A percentile compares a stretch with the other conserved stretches of the same genome.
Evolutionary conservation across 2,329 filamentous ascomycete genomes (phyloP).

Genomic region (Ascochyta clinopodiicola): DNA sequence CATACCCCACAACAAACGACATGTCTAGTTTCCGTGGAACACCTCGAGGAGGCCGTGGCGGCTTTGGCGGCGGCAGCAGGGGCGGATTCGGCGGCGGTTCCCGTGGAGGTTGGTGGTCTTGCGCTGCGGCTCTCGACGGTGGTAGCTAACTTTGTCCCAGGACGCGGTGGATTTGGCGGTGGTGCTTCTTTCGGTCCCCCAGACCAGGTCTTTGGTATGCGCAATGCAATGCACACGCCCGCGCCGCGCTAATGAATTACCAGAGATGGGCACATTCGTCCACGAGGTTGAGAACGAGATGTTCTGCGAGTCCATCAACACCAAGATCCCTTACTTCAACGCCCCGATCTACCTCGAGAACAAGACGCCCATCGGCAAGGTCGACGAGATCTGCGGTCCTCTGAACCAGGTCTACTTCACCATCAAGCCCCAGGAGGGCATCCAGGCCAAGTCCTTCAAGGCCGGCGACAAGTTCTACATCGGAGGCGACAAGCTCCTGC

Average conservation of each 20-base stretch:
- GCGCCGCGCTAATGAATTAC: slow-evolving; percentile 37
- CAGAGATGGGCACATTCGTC: slow-evolving; percentile 92
- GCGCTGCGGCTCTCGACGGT: slow-evolving; percentile 26
- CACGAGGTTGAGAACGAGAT: slow-evolving; percentile 98
- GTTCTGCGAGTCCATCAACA: slow-evolving; percentile 93
- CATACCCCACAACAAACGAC: slow-evolving; percentile 39
- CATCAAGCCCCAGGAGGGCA: slow-evolving; percentile 95
- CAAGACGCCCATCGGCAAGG: slow-evolving; percentile 94
- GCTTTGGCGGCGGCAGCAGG: slow-evolving; percentile 58
- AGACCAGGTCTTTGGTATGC: slow-evolving; percentile 51
- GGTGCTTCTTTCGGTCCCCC: slow-evolving; percentile 53
- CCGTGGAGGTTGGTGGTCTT: slow-evolving; percentile 54
- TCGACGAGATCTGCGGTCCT: slow-evolving; percentile 96
- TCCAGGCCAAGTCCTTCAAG: slow-evolving; percentile 94
- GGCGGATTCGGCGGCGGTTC: slow-evolving; percentile 54
- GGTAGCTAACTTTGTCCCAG: slow-evolving; percentile 43
- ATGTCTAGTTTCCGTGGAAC: slow-evolving; percentile 67
- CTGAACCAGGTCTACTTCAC: slow-evolving; percentile 99
- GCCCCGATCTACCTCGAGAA: slow-evolving; percentile 99
- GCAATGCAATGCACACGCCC: not conserved
- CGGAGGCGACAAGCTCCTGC: slow-evolving; percentile 89
- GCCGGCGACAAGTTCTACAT: slow-evolving; percentile 97
- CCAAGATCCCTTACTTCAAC: slow-evolving; percentile 98
- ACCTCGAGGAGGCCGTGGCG: slow-evolving; percentile 48
- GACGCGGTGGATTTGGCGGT: slow-evolving; percentile 47